Conservation (phyloP, 2,329 filamentous ascomycete species). For the Venturia oleaginea region DNA sequence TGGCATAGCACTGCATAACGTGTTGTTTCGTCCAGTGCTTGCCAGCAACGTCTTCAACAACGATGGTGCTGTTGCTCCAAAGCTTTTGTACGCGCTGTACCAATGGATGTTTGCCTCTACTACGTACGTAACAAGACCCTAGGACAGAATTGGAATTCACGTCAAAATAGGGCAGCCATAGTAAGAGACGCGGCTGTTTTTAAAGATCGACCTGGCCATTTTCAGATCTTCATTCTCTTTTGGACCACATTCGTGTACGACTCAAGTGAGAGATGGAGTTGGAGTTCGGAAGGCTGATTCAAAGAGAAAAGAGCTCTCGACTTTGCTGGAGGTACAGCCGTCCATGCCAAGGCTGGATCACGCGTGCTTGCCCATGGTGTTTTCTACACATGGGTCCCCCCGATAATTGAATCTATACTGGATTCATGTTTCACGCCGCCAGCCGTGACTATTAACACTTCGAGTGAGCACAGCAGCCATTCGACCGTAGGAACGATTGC, state of each 20-base stretch:
- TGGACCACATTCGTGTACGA: conserved; percentile 30
- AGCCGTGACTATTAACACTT: not conserved
- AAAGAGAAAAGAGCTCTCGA: conserved; percentile 60
- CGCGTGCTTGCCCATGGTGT: conserved; percentile 61
- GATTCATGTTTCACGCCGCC: not conserved
- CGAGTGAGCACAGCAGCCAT: not conserved
- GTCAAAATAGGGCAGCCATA: too few species aligned
- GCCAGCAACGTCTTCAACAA: too few species aligned
- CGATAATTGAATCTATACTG: conserved; percentile 35
- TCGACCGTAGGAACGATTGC: not conserved
- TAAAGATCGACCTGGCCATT: not conserved
- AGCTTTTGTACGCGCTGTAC: too few species aligned
- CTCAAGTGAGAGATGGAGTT: conserved; percentile 63
- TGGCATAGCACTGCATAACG: too few species aligned
- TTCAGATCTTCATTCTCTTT: conserved; percentile 26
- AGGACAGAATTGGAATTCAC: too few species aligned
- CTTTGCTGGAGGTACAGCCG: conserved; percentile 66
- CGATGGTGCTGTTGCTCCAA: too few species aligned
- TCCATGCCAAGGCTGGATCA: conserved; percentile 65
- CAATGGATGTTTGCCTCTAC: too few species aligned
- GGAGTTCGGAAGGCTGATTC: too few species aligned
- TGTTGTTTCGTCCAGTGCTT: too few species aligned
- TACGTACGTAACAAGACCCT: too few species aligned
- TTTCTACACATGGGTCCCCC: conserved; percentile 60
- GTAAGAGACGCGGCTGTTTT: too few species aligned